Conservation (phyloP, 495 filamentous ascomycete species). For the Amphirosellinia nigrospora region DNA sequence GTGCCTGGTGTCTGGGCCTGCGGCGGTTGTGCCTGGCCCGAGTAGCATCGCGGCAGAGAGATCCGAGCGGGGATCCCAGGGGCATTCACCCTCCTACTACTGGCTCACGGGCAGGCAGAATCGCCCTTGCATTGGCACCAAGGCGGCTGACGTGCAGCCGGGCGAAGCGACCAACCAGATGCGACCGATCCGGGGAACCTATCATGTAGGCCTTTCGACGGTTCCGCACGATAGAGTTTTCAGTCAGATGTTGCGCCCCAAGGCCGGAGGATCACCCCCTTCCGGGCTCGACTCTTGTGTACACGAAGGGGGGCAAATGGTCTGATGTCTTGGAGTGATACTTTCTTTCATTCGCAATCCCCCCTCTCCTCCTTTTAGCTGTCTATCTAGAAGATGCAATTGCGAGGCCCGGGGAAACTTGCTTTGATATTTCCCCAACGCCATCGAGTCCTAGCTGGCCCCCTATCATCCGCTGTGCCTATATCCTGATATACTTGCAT, state of each 20-base stretch:
- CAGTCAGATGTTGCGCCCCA: constrained; percentile 9
- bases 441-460: not conserved
- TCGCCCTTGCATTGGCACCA: not conserved
- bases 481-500: not conserved
- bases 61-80: not conserved
- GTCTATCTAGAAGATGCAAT: not conserved
- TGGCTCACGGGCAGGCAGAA: constrained; percentile 1
- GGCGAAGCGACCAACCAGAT: not conserved
- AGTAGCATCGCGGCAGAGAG: not conserved
- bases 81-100: not conserved
- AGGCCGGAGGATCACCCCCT: not conserved
- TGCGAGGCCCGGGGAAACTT: too few species aligned
- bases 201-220: constrained; percentile 8
- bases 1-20: not conserved
- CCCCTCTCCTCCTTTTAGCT: not conserved
- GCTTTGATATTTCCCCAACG: not conserved
- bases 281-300: not conserved
- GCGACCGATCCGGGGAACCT: not conserved
- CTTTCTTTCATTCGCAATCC: not conserved
- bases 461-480: too few species aligned
- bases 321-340: constrained; percentile 12
- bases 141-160: constrained; percentile 16
- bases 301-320: not conserved
- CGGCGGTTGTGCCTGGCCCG: constrained; percentile 6
- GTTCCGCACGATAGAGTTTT: not conserved